Conservation (phyloP, 208 protist genomes). For the Leishmania turanica region DNA sequence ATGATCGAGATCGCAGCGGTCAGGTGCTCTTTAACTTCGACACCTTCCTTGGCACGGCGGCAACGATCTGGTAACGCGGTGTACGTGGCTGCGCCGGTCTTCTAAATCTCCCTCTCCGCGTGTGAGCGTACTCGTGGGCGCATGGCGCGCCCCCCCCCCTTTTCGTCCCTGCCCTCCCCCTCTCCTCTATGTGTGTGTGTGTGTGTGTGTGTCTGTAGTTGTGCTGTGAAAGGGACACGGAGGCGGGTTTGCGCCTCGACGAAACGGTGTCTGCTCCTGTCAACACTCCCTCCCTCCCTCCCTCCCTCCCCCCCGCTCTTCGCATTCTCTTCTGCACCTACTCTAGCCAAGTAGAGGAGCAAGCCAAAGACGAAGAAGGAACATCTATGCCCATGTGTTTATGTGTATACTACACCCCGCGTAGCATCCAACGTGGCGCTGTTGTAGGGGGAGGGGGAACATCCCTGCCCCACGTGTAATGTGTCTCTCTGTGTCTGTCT, state of each 20-base stretch:
- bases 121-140: not conserved
- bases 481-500: not conserved
- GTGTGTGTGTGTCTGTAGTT: not conserved
- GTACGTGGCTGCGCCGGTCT: not conserved
- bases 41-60: constrained; percentile 41
- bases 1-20: constrained; percentile 44
- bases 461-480: not conserved
- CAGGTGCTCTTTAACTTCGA: constrained; percentile 66
- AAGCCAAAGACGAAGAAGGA: not conserved
- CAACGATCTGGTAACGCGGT: constrained; percentile 37
- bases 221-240: not conserved
- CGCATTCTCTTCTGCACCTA: not conserved
- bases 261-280: not conserved
- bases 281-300: not conserved
- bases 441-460: not conserved
- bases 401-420: not conserved
- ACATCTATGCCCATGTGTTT: not conserved
- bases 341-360: not conserved
- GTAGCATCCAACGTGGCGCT: not conserved
- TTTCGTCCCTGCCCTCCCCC: not conserved
- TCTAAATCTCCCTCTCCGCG: not conserved
- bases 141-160: not conserved
- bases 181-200: not conserved
- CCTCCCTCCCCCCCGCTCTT: not conserved
- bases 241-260: not conserved